A percentile compares a stretch with the other conserved stretches of the same genome.
Conservation (phyloP, 208 protist genomes). For the Trypanosoma melophagium region DNA sequence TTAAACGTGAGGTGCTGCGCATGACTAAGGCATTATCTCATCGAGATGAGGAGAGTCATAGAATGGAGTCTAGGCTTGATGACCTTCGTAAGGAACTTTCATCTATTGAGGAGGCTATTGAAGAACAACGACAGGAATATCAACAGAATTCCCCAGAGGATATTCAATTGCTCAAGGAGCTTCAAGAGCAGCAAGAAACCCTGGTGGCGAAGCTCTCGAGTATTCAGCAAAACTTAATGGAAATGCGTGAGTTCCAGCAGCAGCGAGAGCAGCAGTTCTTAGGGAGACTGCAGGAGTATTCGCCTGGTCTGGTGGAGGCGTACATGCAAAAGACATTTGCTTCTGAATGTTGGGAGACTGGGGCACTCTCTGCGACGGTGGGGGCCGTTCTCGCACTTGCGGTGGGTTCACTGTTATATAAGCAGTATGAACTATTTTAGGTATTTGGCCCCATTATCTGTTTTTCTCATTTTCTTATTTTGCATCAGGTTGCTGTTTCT, state of each 20-base stretch:
- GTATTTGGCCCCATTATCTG: too few relatives aligned
- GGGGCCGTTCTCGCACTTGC: slow-evolving; percentile 6
- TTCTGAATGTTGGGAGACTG: neutral
- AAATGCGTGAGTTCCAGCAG: neutral
- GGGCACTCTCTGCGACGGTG: slow-evolving; percentile 1
- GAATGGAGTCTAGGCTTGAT: slow-evolving; percentile 17
- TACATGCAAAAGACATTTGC: slow-evolving; percentile 8
- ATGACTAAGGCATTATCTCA: neutral
- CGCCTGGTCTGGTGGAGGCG: neutral
- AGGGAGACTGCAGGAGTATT: neutral
- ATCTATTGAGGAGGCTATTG: neutral
- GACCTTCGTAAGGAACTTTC: neutral
- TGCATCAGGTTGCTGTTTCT: too few relatives aligned
- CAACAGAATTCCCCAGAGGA: too few relatives aligned
- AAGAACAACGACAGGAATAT: neutral
- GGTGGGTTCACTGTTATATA: slow-evolving; percentile 16
- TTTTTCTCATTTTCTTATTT: too few relatives aligned
- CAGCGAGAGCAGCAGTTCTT: neutral
- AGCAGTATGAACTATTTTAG: slow-evolving; percentile 17
- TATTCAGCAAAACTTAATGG: neutral
- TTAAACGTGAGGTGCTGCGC: neutral
- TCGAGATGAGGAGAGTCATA: slow-evolving; percentile 14
- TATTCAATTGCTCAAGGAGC: neutral
- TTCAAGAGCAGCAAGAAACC: neutral
- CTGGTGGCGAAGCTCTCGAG: neutral